A percentile compares a stretch with the other conserved stretches of the same genome.
phyloP scores from a whole-genome alignment of 2,329 filamentous ascomycete genomes.

The Ceratocystis lukuohia region DNA sequence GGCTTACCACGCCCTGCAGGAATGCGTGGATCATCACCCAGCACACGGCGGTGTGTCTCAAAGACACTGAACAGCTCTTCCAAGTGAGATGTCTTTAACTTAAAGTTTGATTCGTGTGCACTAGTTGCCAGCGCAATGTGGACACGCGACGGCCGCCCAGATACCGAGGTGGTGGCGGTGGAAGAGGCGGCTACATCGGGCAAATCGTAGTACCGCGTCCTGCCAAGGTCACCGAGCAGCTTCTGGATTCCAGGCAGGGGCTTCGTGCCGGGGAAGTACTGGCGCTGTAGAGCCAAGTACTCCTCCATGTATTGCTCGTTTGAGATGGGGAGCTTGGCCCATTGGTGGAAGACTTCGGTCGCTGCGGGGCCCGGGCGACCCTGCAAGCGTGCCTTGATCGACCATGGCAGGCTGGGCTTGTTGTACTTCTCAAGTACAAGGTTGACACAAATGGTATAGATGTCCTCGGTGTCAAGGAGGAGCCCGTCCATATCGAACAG shows the following conservation, averaged over 20 bases:
- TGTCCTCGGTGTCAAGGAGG: constrained; percentile 82
- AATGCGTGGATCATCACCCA: constrained; percentile 77
- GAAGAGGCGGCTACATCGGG: constrained; percentile 21
- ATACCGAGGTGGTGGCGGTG: constrained; percentile 21
- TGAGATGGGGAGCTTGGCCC: constrained; percentile 73
- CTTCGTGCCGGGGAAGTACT: constrained; percentile 60
- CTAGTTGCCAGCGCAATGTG: constrained; percentile 81
- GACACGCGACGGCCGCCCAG: constrained; percentile 31
- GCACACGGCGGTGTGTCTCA: constrained; percentile 53
- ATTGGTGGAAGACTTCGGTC: constrained; percentile 50
- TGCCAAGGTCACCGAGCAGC: constrained; percentile 48
- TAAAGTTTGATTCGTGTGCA: constrained; percentile 57
- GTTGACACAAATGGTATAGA: constrained; percentile 76
- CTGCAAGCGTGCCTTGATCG: constrained; percentile 75
- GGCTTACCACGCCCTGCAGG: constrained; percentile 76
- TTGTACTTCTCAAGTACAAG: constrained; percentile 62
- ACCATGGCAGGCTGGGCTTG: constrained; percentile 71
- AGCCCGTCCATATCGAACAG: constrained; percentile 99
- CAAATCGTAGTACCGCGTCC: constrained; percentile 38
- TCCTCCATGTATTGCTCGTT: constrained; percentile 50
- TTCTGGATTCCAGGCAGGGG: constrained; percentile 65
- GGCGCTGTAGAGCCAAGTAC: constrained; percentile 49
- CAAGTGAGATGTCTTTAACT: constrained; percentile 58
- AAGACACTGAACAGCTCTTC: constrained; percentile 51
- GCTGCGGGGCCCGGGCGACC: constrained; percentile 42